Percentiles rank a stretch among this genome's conserved stretches.
Evolutionary conservation across 2,329 filamentous ascomycete genomes (phyloP).

Genomic region (Tolypocladium endophyticum): DNA sequence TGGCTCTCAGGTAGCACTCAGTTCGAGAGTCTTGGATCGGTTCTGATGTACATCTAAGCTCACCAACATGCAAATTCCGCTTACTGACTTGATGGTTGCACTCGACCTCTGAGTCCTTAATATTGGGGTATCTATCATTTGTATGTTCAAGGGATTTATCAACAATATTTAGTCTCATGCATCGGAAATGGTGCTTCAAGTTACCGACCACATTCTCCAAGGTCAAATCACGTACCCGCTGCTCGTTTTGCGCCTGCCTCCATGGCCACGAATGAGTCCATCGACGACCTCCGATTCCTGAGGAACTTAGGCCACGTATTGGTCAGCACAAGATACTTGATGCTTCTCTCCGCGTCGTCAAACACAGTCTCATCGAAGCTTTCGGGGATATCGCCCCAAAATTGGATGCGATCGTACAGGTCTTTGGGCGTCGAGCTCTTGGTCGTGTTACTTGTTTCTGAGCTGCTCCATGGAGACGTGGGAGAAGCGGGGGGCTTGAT

Average conservation of each 20-base stretch:
- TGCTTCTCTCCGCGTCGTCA: conserved; percentile 45
- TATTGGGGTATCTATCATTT: neutral
- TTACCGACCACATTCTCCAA: neutral
- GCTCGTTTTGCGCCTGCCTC: conserved; percentile 3
- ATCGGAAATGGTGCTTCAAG: neutral
- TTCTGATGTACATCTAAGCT: neutral
- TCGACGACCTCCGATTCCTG: conserved; percentile 19
- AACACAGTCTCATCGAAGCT: conserved; percentile 43
- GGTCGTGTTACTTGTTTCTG: neutral
- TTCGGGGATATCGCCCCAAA: conserved; percentile 32
- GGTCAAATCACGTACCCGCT: neutral
- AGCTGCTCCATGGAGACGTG: neutral
- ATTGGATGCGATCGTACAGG: conserved; percentile 12
- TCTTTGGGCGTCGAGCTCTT: neutral
- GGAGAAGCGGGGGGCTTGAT: neutral
- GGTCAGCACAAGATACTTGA: conserved; percentile 57
- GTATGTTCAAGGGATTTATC: neutral
- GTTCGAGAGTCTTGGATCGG: neutral
- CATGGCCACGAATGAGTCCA: conserved; percentile 7
- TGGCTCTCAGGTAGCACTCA: neutral
- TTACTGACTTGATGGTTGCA: neutral
- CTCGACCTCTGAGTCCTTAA: neutral
- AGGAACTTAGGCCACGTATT: conserved; percentile 58
- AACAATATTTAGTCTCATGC: neutral
- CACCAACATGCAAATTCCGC: neutral